Conservation (phyloP, 768 basidiomycete genomes). For the Glaciozyma antarctica region DNA sequence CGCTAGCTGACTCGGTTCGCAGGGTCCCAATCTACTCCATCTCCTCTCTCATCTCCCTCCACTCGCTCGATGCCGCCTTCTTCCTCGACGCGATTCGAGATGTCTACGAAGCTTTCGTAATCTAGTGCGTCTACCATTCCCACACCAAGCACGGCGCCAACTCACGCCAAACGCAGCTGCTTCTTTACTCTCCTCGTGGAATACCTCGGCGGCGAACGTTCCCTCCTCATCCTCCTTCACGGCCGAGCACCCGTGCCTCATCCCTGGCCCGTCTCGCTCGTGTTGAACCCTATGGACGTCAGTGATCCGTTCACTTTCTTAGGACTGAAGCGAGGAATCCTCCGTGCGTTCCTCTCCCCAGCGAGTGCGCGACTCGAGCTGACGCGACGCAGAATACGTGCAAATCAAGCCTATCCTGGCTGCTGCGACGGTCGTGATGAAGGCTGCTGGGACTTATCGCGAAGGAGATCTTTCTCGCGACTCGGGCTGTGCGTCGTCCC, state of each 20-base stretch:
- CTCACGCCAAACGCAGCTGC: conserved; percentile 41
- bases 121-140: conserved; percentile 47
- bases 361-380: background rate
- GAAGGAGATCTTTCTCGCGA: conserved; percentile 77
- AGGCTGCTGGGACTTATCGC: conserved; percentile 73
- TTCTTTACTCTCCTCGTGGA: conserved; percentile 74
- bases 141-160: background rate
- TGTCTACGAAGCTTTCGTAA: conserved; percentile 94
- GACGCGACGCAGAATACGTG: conserved; percentile 68
- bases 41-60: conserved; percentile 80
- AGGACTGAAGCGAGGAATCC: conserved; percentile 84
- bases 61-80: conserved; percentile 89
- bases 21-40: conserved; percentile 74
- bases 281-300: conserved; percentile 75
- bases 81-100: conserved; percentile 91
- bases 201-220: conserved; percentile 86
- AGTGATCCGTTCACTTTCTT: conserved; percentile 92
- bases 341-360: conserved; percentile 54
- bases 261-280: conserved; percentile 74
- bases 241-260: conserved; percentile 81
- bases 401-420: conserved; percentile 90
- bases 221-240: conserved; percentile 80
- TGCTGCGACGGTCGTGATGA: conserved; percentile 69
- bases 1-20: background rate
- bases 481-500: conserved; percentile 62